Base-by-base conservation (phyloP, 768 basidiomycete species). In the Arthromyces matolae region DNA sequence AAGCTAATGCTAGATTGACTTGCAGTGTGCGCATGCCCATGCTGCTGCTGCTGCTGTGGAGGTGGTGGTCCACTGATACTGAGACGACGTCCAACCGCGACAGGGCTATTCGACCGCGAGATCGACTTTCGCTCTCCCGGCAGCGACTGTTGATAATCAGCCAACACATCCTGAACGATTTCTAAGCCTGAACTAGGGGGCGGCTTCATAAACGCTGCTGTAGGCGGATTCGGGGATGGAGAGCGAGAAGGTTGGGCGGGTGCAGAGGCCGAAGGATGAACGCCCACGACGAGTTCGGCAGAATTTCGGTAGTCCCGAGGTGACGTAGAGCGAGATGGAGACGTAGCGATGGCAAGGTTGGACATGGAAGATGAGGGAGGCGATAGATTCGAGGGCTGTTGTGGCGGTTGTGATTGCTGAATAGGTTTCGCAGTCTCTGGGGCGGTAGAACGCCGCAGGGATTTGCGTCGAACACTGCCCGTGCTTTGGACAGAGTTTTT, bases 71-170 rank as follows among this genome's bases (percentile, higher is more conserved):
- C 42, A 20, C 60, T 56, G 22, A 64, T 54, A 33, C 59, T 59
- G 8, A 64, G 53, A 24, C 63, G 63, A 8, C 67, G 57, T 4
- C 69, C 69, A 16, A 63, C 57, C 40, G 63, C 68, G 33, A 32
- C 36, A 33, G 49, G 49, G 46, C 72, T 86, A 53, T 73, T 78
- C 42, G 73, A 71, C 36, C 79, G 69, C 59, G 79, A 82, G 20
- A 79, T 69, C 7, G 76, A 71, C 65, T 78, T 83, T 41, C 78
- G 71, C 63, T 96, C 94, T 3, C 92, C 93, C 6, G 93, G 94
- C 61, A 97, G 78, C 1, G 85, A 80, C 58, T 93, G 91, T 22
- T 84, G 79, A 60, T 97, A 97, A 53, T 82, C 77, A 0, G 73
- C 71, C 13, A 92, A 65, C 7, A 92, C 83, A n/a, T 82, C 79